These are phyloP conservation scores for Corymbia maculata DNA, from an alignment of 345 rosid genomes.

Conservation along the genomic window DNA sequence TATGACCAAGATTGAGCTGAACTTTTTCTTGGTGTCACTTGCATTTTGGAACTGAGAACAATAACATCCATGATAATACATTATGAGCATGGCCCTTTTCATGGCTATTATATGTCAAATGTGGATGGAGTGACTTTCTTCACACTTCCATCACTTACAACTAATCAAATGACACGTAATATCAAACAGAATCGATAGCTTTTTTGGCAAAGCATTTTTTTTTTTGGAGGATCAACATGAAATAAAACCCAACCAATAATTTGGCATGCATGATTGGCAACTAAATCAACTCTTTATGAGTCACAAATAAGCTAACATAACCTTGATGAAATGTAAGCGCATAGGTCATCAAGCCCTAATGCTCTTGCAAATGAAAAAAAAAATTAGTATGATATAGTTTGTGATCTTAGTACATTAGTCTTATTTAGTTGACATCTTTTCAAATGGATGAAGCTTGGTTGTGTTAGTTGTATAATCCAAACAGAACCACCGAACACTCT, in stretches of 20 bases:
- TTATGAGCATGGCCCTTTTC: not conserved
- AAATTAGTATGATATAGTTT: not conserved
- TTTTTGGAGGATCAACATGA: not conserved
- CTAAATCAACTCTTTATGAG: not conserved
- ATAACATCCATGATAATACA: not conserved
- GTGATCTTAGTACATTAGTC: not conserved
- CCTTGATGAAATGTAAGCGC: not conserved
- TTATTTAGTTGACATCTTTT: not conserved
- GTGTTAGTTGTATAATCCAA: not conserved
- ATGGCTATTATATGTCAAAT: not conserved
- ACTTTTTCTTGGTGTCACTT: not conserved
- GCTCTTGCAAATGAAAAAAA: not conserved
- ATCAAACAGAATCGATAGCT: not conserved
- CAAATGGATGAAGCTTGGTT: not conserved
- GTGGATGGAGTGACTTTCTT: not conserved
- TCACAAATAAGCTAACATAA: not conserved
- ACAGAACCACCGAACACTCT: not conserved
- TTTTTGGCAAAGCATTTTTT: accelerated
- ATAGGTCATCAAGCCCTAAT: not conserved
- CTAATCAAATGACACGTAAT: not conserved
- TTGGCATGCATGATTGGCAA: not conserved
- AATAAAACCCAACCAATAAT: not conserved
- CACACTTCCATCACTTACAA: not conserved
- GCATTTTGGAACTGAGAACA: not conserved
- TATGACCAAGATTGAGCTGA: too few species aligned